Base-by-base conservation (phyloP, 345 rosid species). In the Populus simonii region DNA sequence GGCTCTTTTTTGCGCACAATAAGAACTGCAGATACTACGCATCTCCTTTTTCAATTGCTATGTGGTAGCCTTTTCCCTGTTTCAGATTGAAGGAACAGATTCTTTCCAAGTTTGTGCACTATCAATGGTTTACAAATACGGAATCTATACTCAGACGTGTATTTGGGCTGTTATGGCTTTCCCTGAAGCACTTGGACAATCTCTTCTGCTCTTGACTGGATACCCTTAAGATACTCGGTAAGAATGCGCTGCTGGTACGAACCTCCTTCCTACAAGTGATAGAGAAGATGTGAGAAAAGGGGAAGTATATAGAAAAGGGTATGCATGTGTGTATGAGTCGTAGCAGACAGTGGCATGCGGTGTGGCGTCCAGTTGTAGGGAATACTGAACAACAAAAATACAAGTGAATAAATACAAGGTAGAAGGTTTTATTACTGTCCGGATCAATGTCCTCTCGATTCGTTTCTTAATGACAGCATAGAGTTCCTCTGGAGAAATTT, bases 171-270 rank as follows among this genome's bases (percentile, higher is more conserved):
- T 41, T 72, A 74, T 47, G 70, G 63, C 73, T 80, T 86, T 55
- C 89, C 86, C 77, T 74, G 83, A 74, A 95, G 91, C 68, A 86
- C 81, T 39, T 82, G 84, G 51, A 87, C 86, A 69, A 92, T 81
- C 78, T 89, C 96, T 79, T 82, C 86, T 0, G 91, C 87, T 84
- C 94, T 90, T 36, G 89, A 89, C 81, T 93, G 88, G 71, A 95
- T 93, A 69, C 97, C 96, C 85, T 86, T 92, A 23, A 92, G 88
- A 84, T 89, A 91, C 82, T 92, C 96, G 1, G 83, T 82, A 22
- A 95, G 88, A 77, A 93, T 78, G 18, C 94, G 90, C 73, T 95
- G 98, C 86, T 87, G 92, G 84, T 93, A 93, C 12, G 99, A 95
- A 45, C 99, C 98, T 82, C 99, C 98, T 81, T 95, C 99, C 97